Percentiles rank a stretch among this genome's conserved stretches.
Conservation (phyloP, 768 basidiomycete genomes). For the Lyophyllum atratum region DNA sequence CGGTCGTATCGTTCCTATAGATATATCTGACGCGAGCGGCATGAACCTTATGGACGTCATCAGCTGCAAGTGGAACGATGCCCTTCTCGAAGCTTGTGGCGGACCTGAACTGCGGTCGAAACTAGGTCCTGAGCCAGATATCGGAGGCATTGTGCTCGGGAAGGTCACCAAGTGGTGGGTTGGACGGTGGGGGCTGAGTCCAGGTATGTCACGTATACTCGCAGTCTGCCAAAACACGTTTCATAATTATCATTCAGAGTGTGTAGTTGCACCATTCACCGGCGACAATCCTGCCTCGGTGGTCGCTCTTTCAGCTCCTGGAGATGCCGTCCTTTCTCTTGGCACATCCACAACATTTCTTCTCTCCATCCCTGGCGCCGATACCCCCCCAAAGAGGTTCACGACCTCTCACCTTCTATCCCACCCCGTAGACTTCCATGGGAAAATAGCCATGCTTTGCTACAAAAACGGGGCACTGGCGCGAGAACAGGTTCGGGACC, state of each 20-base stretch:
- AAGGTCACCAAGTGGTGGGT: constrained; percentile 71
- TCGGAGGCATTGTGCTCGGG: constrained; percentile 69
- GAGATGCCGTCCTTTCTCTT: constrained; percentile 82
- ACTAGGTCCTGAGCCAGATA: constrained; percentile 76
- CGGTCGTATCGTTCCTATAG: constrained; percentile 75
- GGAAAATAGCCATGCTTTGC: constrained; percentile 88
- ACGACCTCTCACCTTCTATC: constrained; percentile 77
- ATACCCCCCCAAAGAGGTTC: constrained; percentile 64
- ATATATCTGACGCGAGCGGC: constrained; percentile 87
- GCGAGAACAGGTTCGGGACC: constrained; percentile 74
- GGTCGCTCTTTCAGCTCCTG: constrained; percentile 69
- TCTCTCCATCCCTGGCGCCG: constrained; percentile 69
- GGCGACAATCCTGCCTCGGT: constrained; percentile 91
- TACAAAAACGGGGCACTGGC: constrained; percentile 89
- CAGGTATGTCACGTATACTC: constrained; percentile 40
- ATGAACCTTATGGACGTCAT: constrained; percentile 88
- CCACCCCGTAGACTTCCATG: constrained; percentile 60
- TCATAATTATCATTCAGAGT: constrained; percentile 44
- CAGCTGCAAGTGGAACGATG: constrained; percentile 72
- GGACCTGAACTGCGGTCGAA: constrained; percentile 67
- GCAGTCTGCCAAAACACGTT: not conserved
- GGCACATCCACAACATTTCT: constrained; percentile 90
- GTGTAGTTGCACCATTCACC: constrained; percentile 81
- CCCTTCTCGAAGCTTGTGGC: constrained; percentile 66
- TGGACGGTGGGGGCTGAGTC: constrained; percentile 71